A percentile compares a stretch with the other conserved stretches of the same genome.
phyloP scores from a whole-genome alignment of 495 filamentous ascomycete species.

The Aspergillus sclerotiicarbonarius region DNA sequence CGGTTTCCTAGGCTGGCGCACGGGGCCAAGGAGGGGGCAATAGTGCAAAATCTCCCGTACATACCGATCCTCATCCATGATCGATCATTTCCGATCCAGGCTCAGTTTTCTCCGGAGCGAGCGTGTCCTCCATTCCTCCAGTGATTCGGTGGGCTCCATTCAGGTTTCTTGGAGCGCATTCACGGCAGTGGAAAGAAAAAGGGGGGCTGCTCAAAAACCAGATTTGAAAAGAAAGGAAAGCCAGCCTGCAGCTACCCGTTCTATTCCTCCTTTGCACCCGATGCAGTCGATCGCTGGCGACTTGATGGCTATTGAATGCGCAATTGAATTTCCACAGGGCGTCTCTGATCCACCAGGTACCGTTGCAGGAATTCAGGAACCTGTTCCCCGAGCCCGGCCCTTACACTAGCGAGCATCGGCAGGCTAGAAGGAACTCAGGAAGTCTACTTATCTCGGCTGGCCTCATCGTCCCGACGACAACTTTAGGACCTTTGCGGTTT shows the following conservation, averaged over 20 bases:
- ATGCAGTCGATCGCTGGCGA: slow-evolving; percentile 11
- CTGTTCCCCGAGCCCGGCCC: slow-evolving; percentile 22
- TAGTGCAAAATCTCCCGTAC: slow-evolving; percentile 22
- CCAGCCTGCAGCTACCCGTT: slow-evolving; percentile 20
- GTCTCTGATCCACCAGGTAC: slow-evolving; percentile 19
- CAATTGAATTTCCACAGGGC: background rate
- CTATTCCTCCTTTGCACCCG: slow-evolving; percentile 5
- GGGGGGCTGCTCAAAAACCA: no score
- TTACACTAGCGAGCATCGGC: slow-evolving; percentile 19
- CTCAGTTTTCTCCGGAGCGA: slow-evolving; percentile 8
- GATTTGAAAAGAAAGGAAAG: background rate
- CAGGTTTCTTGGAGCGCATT: background rate
- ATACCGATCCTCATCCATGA: slow-evolving; percentile 19
- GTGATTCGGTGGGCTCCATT: slow-evolving; percentile 14
- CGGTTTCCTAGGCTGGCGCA: slow-evolving; percentile 17
- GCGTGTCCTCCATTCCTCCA: slow-evolving; percentile 1
- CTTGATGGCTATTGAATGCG: background rate
- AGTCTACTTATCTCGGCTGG: slow-evolving; percentile 15
- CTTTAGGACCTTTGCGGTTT: slow-evolving; percentile 2
- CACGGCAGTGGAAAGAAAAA: background rate
- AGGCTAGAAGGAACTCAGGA: slow-evolving; percentile 8
- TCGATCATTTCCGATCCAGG: slow-evolving; percentile 20
- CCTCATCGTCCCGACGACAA: slow-evolving; percentile 14
- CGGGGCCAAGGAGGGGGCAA: slow-evolving; percentile 15
- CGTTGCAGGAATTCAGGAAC: slow-evolving; percentile 29